These are phyloP conservation scores for Teratosphaeria gauchensis DNA, from an alignment of 2,329 filamentous ascomycete genomes.

Conservation along the genomic window DNA sequence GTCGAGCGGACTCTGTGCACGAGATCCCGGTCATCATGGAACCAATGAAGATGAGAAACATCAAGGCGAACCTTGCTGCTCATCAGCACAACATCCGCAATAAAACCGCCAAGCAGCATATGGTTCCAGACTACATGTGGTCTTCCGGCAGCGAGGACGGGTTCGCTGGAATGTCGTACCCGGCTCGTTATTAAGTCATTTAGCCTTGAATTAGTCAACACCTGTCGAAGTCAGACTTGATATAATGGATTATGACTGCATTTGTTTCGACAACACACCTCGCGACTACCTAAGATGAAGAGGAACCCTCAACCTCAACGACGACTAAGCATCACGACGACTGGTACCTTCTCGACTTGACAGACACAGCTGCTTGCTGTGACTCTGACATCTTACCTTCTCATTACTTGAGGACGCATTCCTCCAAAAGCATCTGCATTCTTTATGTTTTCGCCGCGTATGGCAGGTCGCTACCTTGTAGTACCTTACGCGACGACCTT, in stretches of 20 bases:
- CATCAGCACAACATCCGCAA: neutral
- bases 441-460: neutral
- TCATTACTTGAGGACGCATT: neutral
- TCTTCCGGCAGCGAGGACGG: neutral
- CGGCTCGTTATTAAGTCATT: neutral
- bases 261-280: neutral
- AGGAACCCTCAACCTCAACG: neutral
- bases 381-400: neutral
- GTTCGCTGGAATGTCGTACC: neutral
- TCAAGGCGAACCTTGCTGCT: neutral
- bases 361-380: neutral
- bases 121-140: neutral
- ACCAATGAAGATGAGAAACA: neutral
- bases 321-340: neutral
- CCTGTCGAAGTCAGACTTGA: neutral
- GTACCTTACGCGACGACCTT: neutral
- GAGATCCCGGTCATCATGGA: neutral
- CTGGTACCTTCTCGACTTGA: neutral
- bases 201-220: neutral
- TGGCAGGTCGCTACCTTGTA: neutral
- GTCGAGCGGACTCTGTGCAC: neutral
- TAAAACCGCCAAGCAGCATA: neutral
- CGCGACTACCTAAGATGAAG: neutral
- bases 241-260: neutral
- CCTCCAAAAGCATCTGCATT: neutral